phyloP scores from a whole-genome alignment of 2,329 filamentous ascomycete genomes.

The Arthrobotrys sphaeroides region DNA sequence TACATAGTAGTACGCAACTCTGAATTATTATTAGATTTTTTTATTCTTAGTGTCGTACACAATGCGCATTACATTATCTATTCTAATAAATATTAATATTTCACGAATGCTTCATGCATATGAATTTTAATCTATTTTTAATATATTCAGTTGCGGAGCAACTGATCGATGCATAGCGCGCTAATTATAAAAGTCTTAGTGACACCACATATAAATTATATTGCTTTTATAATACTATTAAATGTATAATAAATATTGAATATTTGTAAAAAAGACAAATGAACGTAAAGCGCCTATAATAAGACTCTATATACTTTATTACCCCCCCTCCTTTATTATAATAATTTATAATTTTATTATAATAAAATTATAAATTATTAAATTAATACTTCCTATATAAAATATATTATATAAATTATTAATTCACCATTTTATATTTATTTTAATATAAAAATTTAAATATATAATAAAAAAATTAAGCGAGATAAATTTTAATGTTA shows the following conservation, averaged over 20 bases:
- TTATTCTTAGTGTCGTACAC: constrained; percentile 14
- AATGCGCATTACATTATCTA: not conserved
- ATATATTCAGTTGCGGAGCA: not conserved
- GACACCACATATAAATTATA: not conserved
- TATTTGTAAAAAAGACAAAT: constrained; percentile 5
- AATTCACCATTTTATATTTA: constrained; percentile 18
- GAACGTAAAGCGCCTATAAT: constrained; percentile 2
- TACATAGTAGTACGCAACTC: not conserved
- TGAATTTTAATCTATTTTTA: constrained; percentile 12
- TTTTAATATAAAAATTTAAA: constrained; percentile 20
- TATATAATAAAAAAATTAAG: constrained; percentile 21
- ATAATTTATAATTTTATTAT: constrained; percentile 19
- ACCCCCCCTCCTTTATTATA: constrained; percentile 19
- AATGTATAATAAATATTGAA: constrained; percentile 15
- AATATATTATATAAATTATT: constrained; percentile 12
- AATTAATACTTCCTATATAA: constrained; percentile 10
- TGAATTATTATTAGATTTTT: constrained; percentile 11
- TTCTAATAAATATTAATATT: constrained; percentile 5
- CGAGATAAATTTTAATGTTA: constrained; percentile 18
- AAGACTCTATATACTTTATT: not conserved
- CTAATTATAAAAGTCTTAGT: constrained; percentile 1
- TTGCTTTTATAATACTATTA: constrained; percentile 2
- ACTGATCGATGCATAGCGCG: constrained; percentile 4
- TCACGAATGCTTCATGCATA: constrained; percentile 1
- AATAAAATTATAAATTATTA: constrained; percentile 23